Evolutionary conservation across 106 monocot genomes (phyloP).

Genomic region (Ottelia alismoides): DNA sequence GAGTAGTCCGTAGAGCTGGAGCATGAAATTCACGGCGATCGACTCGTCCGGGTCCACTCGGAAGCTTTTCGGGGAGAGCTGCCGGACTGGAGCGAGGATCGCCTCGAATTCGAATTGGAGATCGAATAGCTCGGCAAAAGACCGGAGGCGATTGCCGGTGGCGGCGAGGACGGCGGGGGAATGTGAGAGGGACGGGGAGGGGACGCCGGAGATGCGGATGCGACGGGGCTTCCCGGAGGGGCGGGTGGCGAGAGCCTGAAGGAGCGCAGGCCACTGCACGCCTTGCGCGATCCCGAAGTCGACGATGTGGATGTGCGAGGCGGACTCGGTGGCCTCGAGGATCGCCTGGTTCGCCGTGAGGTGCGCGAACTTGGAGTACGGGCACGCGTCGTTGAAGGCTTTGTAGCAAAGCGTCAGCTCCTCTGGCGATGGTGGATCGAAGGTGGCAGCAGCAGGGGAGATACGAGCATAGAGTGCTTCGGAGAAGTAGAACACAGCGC

Average conservation of each 20-base stretch:
- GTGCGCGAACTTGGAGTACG: constrained; percentile 90
- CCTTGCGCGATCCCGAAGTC: constrained; percentile 89
- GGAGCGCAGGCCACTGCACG: constrained; percentile 89
- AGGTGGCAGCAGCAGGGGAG: neutral
- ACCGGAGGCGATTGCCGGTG: constrained; percentile 50
- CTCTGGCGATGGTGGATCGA: constrained; percentile 17
- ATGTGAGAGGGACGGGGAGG: constrained; percentile 32
- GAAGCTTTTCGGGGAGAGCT: constrained; percentile 34
- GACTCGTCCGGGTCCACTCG: constrained; percentile 48
- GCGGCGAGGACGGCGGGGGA: constrained; percentile 42
- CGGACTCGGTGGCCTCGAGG: constrained; percentile 67
- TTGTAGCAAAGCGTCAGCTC: constrained; percentile 78
- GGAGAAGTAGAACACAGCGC: constrained; percentile 76
- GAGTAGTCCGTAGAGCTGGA: constrained; percentile 60
- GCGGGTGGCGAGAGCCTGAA: constrained; percentile 83
- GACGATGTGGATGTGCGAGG: constrained; percentile 67
- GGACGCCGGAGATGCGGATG: constrained; percentile 76
- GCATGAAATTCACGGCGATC: constrained; percentile 87
- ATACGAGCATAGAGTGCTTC: constrained; percentile 60
- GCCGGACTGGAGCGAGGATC: constrained; percentile 38
- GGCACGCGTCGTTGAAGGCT: constrained; percentile 80
- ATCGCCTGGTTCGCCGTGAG: constrained; percentile 97
- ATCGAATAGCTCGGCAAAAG: constrained; percentile 60
- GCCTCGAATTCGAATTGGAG: constrained; percentile 84
- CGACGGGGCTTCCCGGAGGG: constrained; percentile 55